Evolutionary conservation across 2,329 filamentous ascomycete species (phyloP).

Genomic region (Xylaria hypoxylon): DNA sequence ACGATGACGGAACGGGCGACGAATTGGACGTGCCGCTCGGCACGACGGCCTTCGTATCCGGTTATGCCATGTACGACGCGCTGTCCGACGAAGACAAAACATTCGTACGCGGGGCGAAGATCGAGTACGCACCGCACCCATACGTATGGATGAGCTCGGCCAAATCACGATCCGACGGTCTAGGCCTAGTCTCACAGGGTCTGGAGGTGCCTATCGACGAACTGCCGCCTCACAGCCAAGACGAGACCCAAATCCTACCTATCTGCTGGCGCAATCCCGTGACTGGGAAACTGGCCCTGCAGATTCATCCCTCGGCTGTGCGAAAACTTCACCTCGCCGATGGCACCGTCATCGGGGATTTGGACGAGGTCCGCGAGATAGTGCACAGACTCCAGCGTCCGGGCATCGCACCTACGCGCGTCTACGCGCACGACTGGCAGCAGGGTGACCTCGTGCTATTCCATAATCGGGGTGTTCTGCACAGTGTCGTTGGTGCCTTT

Average conservation of each 20-base stretch:
- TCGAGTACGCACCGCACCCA: constrained; percentile 82
- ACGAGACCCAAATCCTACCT: constrained; percentile 77
- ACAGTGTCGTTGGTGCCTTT: constrained; percentile 81
- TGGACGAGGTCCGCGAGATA: constrained; percentile 73
- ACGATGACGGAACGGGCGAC: constrained; percentile 77
- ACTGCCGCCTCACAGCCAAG: constrained; percentile 72
- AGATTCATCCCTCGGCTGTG: constrained; percentile 79
- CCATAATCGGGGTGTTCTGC: constrained; percentile 80
- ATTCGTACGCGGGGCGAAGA: constrained; percentile 73
- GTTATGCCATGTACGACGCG: constrained; percentile 76
- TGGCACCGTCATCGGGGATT: constrained; percentile 75
- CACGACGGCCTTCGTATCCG: constrained; percentile 80
- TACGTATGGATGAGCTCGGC: constrained; percentile 85
- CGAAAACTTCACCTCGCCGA: constrained; percentile 75
- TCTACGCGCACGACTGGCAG: constrained; percentile 82
- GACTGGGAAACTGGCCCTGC: constrained; percentile 75
- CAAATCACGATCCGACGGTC: constrained; percentile 73
- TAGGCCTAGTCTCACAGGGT: constrained; percentile 76
- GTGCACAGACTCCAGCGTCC: constrained; percentile 77
- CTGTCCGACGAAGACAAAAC: constrained; percentile 74
- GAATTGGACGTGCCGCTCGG: constrained; percentile 76
- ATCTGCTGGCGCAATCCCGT: constrained; percentile 83
- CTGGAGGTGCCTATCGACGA: constrained; percentile 69
- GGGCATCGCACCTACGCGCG: constrained; percentile 73
- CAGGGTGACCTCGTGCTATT: constrained; percentile 82